Evolutionary conservation across 306 rosid genomes (phyloP), one percentile per base, ranked within the genome.

Genomic region (Dalbergia oliveri): DNA sequence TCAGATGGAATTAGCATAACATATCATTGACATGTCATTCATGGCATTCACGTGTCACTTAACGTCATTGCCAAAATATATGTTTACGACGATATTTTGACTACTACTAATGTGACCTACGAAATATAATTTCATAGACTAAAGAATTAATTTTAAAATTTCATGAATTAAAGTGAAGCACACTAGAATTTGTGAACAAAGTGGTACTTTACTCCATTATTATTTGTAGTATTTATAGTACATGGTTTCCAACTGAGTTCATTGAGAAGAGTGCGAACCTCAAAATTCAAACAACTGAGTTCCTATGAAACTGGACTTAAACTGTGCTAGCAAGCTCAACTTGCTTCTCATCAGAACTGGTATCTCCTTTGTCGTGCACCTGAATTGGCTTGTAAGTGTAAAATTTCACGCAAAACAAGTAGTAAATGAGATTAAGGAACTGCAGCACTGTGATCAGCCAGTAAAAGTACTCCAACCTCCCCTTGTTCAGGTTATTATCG

Each of bases 361-460:
- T 74, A 35, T 26, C 71, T 39, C 81, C 85, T 65, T 86, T 90
- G 34, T 59, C 77, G 6, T 73, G 87, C 6, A 91, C 84, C 78
- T 90, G 88, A 73, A 95, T 23, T 4, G 97, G 91, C 83, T 95
- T 95, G 54, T 67, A 89, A 14, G 94, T 95, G 56, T 90, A 95
- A 16, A 88, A 18, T 60, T 84, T 91, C 0, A 96, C 97, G 19
- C 97, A 91, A 41, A 77, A 16, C 12, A 86, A 57, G 78, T 93
- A 95, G 80, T 93, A 95, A 47, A 88, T 12, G 18, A 95, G 86
- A 81, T 93, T 93, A 2, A 87, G 0, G 67, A 84, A 68, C 15
- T 95, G 98, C 33, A 95, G 21, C 1, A 83, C 0, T 0, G 99
- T 95, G 84, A 95, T 53, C 63, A 95, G 75, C 99, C 98, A 95